Evolutionary conservation across 2,329 filamentous ascomycete genomes (phyloP), one percentile per base, ranked within the genome.

Genomic region (Calycina marina): DNA sequence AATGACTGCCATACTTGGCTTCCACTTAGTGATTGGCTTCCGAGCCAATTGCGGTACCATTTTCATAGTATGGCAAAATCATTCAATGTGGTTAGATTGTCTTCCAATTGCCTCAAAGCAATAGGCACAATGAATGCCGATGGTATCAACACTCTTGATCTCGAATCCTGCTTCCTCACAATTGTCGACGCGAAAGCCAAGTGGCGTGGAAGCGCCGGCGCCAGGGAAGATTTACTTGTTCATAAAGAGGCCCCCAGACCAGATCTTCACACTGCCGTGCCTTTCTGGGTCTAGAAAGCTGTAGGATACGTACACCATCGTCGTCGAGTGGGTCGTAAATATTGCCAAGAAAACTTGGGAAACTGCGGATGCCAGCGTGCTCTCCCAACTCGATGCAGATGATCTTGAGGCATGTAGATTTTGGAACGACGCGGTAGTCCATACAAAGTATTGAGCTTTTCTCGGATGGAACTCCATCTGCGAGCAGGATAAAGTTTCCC

Each of bases 221-320:
- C 76, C 75, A 12, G 75, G 76, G 62, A 80, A 80, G 50, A 80
- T 63, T 54, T 80, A 79, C 58, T 79, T 79, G 65, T 79, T 80
- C 72, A 80, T 77, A 61, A 79, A 79, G n/a, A 12, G 80, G 59
- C 50, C 75, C 75, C 75, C 75, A 79, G 50, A 76, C 71, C 22
- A 78, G 62, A 55, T 80, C 75, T 59, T 79, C 73, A 47, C 78
- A 80, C 51, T 79, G 76, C 75, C 75, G 80, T 40, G 61, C 61
- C 57, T 78, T 79, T 30, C 75, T 64, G 41, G 80, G 60, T 56
- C 75, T 76, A 47, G 75, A 72, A 42, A 77, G 75, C 52, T 80
- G 75, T 40, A 80, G 60, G 62, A 77, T 77, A 60, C 79, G 78
- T 38, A 72, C 66, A 50, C 76, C 76, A 39, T 80, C 72, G 42